These are phyloP conservation scores for Aspergillus affinis DNA, from an alignment of 495 filamentous ascomycete genomes.

Conservation along the genomic window DNA sequence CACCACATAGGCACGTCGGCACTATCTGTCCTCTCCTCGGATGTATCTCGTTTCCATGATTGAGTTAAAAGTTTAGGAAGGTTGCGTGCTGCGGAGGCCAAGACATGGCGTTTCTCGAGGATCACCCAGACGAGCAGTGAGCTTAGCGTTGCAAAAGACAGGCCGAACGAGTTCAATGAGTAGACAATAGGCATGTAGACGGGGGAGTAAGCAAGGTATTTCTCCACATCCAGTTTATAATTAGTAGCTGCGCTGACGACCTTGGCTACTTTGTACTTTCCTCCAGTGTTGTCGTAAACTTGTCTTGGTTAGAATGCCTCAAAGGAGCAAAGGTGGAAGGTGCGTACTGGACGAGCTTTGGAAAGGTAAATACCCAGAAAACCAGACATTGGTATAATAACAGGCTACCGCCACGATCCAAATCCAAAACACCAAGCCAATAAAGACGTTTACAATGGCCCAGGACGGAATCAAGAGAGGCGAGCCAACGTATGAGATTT, in stretches of 20 bases:
- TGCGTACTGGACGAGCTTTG: constrained; percentile 28
- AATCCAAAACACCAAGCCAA: constrained; percentile 72
- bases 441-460: constrained; percentile 79
- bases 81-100: constrained; percentile 17
- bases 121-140: constrained; percentile 66
- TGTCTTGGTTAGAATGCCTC: neutral
- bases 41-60: constrained; percentile 57
- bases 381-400: constrained; percentile 59
- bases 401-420: constrained; percentile 64
- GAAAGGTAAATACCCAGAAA: constrained; percentile 26
- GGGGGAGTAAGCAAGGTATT: constrained; percentile 70
- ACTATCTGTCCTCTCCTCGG: constrained; percentile 35
- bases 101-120: constrained; percentile 37
- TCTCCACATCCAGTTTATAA: constrained; percentile 67
- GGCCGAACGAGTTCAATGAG: constrained; percentile 67
- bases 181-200: constrained; percentile 83
- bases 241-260: constrained; percentile 61
- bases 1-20: constrained; percentile 74
- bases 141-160: constrained; percentile 77
- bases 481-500: constrained; percentile 81
- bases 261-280: constrained; percentile 70
- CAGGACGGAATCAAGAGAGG: constrained; percentile 79
- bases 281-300: constrained; percentile 81
- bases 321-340: neutral
- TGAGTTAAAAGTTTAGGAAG: constrained; percentile 13